A percentile compares a stretch with the other conserved stretches of the same genome.
These are phyloP conservation scores for Closterium sp. DNA, from an alignment of 139 green algal genomes.

Conservation along the genomic window DNA sequence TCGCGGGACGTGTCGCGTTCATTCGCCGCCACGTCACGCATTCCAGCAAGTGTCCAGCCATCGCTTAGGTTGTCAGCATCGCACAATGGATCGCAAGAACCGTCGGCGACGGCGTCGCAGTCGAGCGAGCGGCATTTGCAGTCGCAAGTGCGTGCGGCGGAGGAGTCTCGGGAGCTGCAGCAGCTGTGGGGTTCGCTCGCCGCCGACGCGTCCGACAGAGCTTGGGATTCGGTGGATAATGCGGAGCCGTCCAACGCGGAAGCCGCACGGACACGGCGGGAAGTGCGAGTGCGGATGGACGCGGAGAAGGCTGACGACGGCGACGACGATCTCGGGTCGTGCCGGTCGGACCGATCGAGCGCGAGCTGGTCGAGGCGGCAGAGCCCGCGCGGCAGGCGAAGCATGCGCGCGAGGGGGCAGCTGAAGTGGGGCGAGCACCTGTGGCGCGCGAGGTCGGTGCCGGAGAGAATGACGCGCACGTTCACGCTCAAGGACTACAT, in stretches of 20 bases:
- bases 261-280: background rate
- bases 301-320: background rate
- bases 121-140: background rate
- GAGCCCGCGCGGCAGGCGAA: background rate
- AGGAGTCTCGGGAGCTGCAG: background rate
- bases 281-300: background rate
- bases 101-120: background rate
- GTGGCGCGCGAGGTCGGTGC: background rate
- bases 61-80: background rate
- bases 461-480: background rate
- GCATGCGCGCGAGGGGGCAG: background rate
- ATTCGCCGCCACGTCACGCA: background rate
- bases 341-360: background rate
- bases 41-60: background rate
- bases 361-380: background rate
- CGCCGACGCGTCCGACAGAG: background rate
- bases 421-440: background rate
- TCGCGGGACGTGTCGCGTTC: background rate
- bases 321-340: background rate
- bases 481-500: background rate
- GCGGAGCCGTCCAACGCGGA: background rate
- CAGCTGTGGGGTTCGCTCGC: background rate
- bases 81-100: background rate
- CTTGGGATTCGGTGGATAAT: background rate
- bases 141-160: background rate